Base-by-base conservation (phyloP, 345 rosid genomes). In the Syzygium oleosum region DNA sequence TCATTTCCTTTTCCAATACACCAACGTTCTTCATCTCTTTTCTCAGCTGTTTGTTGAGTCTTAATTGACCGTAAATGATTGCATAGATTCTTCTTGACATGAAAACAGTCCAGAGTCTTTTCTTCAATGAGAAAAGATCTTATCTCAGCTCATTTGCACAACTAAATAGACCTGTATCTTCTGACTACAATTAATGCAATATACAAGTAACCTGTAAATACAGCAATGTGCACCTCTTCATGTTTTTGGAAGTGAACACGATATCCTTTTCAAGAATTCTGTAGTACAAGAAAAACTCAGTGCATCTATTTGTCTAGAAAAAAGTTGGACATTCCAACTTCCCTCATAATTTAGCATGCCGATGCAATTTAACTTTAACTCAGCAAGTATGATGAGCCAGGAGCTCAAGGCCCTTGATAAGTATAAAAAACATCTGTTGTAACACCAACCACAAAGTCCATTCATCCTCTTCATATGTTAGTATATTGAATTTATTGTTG, bases 241-340 rank as follows among this genome's bases (percentile, higher is more conserved):
- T 23, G 63, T 11, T 58, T 0, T 58, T 0, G n/a, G 29, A 58
- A 58, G 63, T 0, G n/a, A 23, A 1, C 6, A 0, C 2, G 3
- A 58, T 0, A 25, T 23, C n/a, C 29, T 10, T 23, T 58, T 0
- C 63, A 58, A n/a, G 63, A 58, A 0, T 25, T 25, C 63, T 58
- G 23, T 11, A 58, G 63, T 23, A 58, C 63, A 58, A 11, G 0
- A 58, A 58, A 58, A 25, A 58, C 63, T 4, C 63, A 58, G 29
- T 58, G n/a, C 63, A 58, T 58, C 63, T 25, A 11, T 58, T 58
- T 23, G n/a, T 58, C 63, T 25, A 25, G 63, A 10, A 25, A 58
- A 58, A 58, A 25, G n/a, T 21, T 58, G n/a, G 27, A 25, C 63
- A 58, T 58, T 58, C 29, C 63, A 25, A 58, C 63, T 58, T 58